Evolutionary conservation across 2,329 filamentous ascomycete genomes (phyloP), one percentile per base, ranked within the genome.

Genomic region (Raffaelea albimanens): DNA sequence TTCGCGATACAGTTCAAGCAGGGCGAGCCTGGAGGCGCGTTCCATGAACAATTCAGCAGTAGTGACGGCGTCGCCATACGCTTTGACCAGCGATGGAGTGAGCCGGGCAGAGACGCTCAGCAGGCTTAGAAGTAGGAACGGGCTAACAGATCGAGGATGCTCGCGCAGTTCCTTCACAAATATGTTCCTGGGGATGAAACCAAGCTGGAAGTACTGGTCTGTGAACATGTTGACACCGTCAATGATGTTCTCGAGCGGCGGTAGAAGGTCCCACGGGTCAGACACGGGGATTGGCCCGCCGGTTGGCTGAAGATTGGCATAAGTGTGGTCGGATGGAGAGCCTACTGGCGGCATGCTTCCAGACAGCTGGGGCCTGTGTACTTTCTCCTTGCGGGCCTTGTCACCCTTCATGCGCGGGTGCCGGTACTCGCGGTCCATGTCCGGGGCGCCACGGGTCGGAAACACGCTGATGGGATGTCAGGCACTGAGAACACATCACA

Each of bases 61-160:
- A 40, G 67, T 67, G 39, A 75, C 64, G 7, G 71, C 71, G n/a
- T 64, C 67, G 3, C 74, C 73, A 55, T 75, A 74, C 18, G 68
- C 63, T n/a, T 61, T 58, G 40, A 68, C 64, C 25, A 79, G 59
- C 29, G 67, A 60, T 2, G 71, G 69, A 25, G 72, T 78, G 53
- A 78, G 68, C 20, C 76, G 68, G 3, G 75, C 74, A 4, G 76
- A 78, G 46, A 80, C 69, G 54, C 74, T 75, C 25, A 80, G 68
- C 44, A 80, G 71, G 50, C 70, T 67, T 11, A 78, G 63, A 19
- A 80, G 62, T 21, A 80, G 65, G 49, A 80, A 80, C 19, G 72
- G 64, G 58, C 70, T 75, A 53, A 75, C 63, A n/a, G 70, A 70
- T 14, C 63, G 64, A 23, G 66, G 64, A 46, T 76, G 67, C 4